Conservation (phyloP, 305 asterid genomes). For the Ajuga reptans region DNA sequence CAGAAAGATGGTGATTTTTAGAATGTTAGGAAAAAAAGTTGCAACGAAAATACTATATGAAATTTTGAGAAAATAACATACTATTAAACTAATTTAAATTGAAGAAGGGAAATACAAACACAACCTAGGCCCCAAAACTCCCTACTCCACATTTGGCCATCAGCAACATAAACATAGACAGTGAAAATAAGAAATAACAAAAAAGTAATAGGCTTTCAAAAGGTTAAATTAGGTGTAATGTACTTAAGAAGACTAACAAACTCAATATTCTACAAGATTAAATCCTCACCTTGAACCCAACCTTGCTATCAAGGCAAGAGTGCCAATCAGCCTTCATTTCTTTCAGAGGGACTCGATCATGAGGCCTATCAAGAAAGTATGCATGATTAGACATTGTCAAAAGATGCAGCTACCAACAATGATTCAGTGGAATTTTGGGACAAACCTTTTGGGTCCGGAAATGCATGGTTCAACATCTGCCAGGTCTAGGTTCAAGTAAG, state of each 20-base stretch:
- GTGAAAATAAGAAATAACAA: neutral
- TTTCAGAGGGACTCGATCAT: conserved; percentile 81
- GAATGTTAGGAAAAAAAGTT: neutral
- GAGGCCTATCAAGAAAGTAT: conserved; percentile 56
- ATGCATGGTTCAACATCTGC: conserved; percentile 70
- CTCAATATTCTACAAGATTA: neutral
- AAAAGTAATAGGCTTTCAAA: neutral
- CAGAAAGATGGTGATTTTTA: conserved; percentile 7
- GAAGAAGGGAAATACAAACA: neutral
- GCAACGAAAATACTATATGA: neutral
- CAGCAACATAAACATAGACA: neutral
- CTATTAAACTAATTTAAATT: neutral
- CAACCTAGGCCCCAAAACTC: neutral
- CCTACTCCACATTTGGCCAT: conserved; percentile 2
- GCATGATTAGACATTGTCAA: conserved; percentile 14
- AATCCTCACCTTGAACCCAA: conserved; percentile 82
- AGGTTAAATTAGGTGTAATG: neutral
- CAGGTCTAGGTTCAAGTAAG: conserved; percentile 57
- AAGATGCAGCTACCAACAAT: conserved; percentile 2
- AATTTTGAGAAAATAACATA: neutral
- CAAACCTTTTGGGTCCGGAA: conserved; percentile 91
- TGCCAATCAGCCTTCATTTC: conserved; percentile 97
- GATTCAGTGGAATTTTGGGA: neutral
- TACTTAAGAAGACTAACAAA: neutral
- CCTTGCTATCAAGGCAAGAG: conserved; percentile 85